These are phyloP conservation scores for Periglandula ipomoeae DNA, from an alignment of 2,329 filamentous ascomycete genomes.

Conservation along the genomic window DNA sequence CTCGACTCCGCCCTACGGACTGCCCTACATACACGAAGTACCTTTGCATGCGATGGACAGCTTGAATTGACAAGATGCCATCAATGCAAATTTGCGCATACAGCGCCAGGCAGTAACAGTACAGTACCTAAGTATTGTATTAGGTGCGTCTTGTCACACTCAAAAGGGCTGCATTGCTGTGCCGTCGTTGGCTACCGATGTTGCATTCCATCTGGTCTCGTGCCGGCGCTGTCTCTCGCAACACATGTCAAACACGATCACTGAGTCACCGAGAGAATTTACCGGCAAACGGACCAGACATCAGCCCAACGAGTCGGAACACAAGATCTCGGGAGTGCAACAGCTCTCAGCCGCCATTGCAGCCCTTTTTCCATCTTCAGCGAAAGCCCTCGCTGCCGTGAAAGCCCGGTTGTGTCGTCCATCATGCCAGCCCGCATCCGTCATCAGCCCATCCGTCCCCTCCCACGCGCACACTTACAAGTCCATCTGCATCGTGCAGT, in stretches of 20 bases:
- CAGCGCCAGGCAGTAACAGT: background rate
- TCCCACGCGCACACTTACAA: too few relatives aligned
- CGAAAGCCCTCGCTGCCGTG: background rate
- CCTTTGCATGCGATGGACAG: too few relatives aligned
- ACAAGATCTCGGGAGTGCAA: background rate
- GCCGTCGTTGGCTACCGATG: background rate
- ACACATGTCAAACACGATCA: background rate
- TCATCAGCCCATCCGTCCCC: background rate
- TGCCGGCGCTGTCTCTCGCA: background rate
- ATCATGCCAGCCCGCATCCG: background rate
- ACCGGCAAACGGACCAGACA: too few relatives aligned
- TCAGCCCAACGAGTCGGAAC: background rate
- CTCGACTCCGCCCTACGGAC: too few relatives aligned
- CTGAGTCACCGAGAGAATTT: too few relatives aligned
- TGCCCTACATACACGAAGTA: too few relatives aligned
- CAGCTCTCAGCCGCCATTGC: background rate
- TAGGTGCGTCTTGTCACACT: background rate
- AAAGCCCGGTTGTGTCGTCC: background rate
- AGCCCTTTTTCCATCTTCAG: background rate
- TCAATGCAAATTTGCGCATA: too few relatives aligned
- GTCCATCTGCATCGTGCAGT: too few relatives aligned
- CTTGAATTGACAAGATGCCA: too few relatives aligned
- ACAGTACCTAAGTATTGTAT: too few relatives aligned
- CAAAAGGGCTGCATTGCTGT: background rate
- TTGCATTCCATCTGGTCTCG: background rate